phyloP scores from a whole-genome alignment of 2,329 filamentous ascomycete genomes.

The Diaporthe longicolla region DNA sequence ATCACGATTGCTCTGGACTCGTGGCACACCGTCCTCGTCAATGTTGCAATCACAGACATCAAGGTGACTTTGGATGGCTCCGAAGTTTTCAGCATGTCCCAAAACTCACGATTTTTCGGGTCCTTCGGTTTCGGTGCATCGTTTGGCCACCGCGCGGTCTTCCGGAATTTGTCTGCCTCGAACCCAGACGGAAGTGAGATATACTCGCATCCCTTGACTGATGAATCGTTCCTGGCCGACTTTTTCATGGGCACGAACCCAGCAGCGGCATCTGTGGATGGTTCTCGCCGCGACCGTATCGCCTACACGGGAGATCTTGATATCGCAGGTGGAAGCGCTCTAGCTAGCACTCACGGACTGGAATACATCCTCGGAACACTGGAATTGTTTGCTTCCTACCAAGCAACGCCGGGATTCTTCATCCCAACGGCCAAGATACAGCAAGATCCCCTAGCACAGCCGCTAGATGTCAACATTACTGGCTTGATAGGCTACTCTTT shows the following conservation, averaged over 20 bases:
- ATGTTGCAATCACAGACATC: background rate
- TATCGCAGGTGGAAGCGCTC: background rate
- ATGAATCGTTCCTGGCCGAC: background rate
- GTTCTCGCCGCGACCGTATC: background rate
- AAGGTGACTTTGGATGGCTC: background rate
- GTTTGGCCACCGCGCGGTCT: background rate
- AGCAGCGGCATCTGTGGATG: background rate
- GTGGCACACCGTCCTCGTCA: background rate
- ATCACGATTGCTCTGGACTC: background rate
- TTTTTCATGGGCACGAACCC: background rate
- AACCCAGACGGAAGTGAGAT: background rate
- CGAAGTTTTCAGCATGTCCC: background rate
- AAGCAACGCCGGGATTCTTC: conserved; percentile 8
- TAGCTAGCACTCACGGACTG: background rate
- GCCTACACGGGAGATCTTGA: conserved; percentile 9
- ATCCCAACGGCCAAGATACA: conserved; percentile 9
- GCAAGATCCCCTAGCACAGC: background rate
- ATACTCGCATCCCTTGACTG: background rate
- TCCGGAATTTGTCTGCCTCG: background rate
- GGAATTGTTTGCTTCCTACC: background rate
- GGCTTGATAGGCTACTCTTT: background rate
- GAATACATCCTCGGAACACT: background rate
- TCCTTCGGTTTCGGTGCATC: conserved; percentile 6
- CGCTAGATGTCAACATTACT: background rate
- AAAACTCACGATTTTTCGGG: background rate